Evolutionary conservation across 2,329 filamentous ascomycete species (phyloP).

Genomic region (Pezicula radicicola): DNA sequence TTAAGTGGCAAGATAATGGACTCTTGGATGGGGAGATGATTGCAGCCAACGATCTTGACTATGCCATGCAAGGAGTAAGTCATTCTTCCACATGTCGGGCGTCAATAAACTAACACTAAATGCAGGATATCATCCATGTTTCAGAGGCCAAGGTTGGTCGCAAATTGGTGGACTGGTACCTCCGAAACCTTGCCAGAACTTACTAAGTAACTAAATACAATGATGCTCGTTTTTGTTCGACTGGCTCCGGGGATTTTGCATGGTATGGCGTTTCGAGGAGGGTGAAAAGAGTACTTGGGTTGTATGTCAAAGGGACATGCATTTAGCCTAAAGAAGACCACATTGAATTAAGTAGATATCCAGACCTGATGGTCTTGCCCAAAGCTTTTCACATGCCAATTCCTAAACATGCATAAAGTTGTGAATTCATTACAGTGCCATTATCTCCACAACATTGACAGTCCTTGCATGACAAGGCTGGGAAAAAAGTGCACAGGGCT

Average conservation of each 20-base stretch:
- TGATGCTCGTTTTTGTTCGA: slow-evolving; percentile 14
- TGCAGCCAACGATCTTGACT: slow-evolving; percentile 94
- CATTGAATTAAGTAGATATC: background rate
- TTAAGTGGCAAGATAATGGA: slow-evolving; percentile 88
- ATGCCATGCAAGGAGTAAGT: slow-evolving; percentile 89
- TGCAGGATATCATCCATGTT: slow-evolving; percentile 91
- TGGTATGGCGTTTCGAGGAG: slow-evolving; percentile 24
- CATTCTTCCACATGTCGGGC: slow-evolving; percentile 38
- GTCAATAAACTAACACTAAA: slow-evolving; percentile 17
- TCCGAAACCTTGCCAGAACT: slow-evolving; percentile 91
- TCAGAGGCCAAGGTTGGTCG: slow-evolving; percentile 98
- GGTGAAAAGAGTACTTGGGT: slow-evolving; percentile 16
- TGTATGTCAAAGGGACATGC: slow-evolving; percentile 5
- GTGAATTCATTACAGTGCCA: background rate
- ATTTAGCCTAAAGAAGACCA: background rate
- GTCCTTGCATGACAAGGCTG: slow-evolving; percentile 2
- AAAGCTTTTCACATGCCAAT: no score
- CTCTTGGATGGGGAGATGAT: slow-evolving; percentile 89
- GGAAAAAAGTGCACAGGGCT: background rate
- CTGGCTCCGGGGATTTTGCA: slow-evolving; percentile 22
- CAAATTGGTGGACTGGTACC: slow-evolving; percentile 98
- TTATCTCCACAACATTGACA: background rate
- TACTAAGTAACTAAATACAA: slow-evolving; percentile 56
- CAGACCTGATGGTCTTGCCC: background rate
- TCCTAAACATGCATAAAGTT: background rate